Conservation (phyloP, 2,329 filamentous ascomycete species). For the Cadophora luteo-olivacea region DNA sequence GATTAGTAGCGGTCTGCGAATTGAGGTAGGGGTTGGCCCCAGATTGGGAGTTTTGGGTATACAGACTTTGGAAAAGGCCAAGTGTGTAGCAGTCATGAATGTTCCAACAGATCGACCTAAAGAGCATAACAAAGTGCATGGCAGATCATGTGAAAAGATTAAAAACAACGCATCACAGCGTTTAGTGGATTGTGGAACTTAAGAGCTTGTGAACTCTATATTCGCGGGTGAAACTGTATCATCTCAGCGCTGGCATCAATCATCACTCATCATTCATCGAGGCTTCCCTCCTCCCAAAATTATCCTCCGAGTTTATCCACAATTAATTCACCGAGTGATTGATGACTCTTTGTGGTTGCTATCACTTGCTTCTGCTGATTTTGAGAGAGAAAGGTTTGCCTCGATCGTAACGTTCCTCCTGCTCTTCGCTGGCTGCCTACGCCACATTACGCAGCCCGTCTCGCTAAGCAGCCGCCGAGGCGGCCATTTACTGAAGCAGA, state of each 20-base stretch:
- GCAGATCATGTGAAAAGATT: not conserved
- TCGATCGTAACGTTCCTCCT: not conserved
- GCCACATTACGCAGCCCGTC: slow-evolving; percentile 37
- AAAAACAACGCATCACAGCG: not conserved
- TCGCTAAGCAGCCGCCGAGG: slow-evolving; percentile 17
- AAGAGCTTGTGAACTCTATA: not conserved
- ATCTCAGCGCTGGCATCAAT: not conserved
- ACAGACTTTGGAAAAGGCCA: not conserved
- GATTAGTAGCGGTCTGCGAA: not conserved
- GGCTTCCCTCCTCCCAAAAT: too few relatives aligned
- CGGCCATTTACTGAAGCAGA: not conserved
- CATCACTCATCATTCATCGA: not conserved
- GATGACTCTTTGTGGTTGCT: not conserved
- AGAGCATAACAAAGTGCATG: too few relatives aligned
- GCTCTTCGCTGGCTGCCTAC: slow-evolving; percentile 12
- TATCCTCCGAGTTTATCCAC: too few relatives aligned
- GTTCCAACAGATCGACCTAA: not conserved
- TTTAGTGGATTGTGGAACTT: not conserved
- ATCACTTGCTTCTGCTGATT: not conserved
- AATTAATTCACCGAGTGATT: not conserved
- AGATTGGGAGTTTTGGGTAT: not conserved
- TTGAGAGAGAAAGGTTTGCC: not conserved
- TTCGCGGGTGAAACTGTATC: not conserved
- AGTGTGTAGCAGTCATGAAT: not conserved
- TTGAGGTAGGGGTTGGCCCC: not conserved